Percentiles rank a stretch among this genome's conserved stretches.
Conservation (phyloP, 192 early-diverging fungal genomes). For the Geosiphon pyriformis region DNA sequence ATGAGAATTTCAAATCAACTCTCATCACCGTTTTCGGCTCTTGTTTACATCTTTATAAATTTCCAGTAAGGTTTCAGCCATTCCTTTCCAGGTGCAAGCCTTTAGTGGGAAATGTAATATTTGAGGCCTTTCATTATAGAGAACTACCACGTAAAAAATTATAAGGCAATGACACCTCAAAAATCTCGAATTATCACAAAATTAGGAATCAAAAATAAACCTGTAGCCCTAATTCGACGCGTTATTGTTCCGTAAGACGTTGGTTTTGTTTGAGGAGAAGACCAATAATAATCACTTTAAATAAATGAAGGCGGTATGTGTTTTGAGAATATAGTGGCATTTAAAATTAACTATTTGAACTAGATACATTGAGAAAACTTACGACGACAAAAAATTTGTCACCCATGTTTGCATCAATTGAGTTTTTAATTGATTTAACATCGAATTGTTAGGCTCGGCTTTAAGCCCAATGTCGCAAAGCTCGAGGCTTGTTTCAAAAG, state of each 20-base stretch:
- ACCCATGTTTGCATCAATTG: conserved; percentile 20
- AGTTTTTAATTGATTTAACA: conserved; percentile 10
- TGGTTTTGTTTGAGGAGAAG: not conserved
- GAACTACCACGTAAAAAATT: not conserved
- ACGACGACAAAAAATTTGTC: conserved; percentile 1
- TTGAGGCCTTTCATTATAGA: not conserved
- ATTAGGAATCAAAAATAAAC: too few relatives aligned
- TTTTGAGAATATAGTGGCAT: too few relatives aligned
- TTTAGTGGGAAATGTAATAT: not conserved
- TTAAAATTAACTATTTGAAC: too few relatives aligned
- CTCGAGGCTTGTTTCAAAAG: not conserved
- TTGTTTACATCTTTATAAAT: not conserved
- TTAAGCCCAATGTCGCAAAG: not conserved
- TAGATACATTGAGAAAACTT: not conserved
- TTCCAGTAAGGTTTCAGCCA: conserved; percentile 12
- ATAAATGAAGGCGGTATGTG: too few relatives aligned
- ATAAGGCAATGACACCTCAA: not conserved
- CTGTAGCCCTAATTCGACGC: conserved; percentile 12
- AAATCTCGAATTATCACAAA: too few relatives aligned
- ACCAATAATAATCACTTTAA: conserved; percentile 16
- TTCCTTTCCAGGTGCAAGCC: not conserved
- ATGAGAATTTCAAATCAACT: too few relatives aligned
- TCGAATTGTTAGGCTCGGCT: conserved; percentile 4
- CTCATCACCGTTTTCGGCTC: not conserved
- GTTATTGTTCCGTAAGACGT: not conserved